A percentile compares a stretch with the other conserved stretches of the same genome.
Evolutionary conservation across 1,284 basidiomycete species (phyloP).

Genomic region (Puccinia coronata): DNA sequence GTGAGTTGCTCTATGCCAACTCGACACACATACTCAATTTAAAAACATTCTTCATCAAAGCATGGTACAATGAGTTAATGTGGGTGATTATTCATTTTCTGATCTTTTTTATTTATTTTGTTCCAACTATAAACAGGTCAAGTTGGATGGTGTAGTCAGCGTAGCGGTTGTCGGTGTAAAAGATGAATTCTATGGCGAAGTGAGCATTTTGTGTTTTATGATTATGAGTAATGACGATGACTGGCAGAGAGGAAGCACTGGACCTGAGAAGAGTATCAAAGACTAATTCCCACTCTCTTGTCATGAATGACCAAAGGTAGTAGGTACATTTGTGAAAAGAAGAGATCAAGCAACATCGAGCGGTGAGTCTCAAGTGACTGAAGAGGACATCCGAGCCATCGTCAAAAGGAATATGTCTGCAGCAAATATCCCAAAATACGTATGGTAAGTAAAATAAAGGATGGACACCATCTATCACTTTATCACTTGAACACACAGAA

Average conservation of each 20-base stretch:
- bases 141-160: conserved; percentile 34
- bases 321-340: conserved; percentile 23
- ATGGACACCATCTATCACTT: no score
- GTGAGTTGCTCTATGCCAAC: background rate
- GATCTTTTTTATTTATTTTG: no score
- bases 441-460: conserved; percentile 30
- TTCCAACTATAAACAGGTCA: background rate
- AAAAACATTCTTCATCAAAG: no score
- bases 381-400: background rate
- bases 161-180: conserved; percentile 25
- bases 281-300: no score
- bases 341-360: background rate
- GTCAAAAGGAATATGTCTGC: conserved; percentile 3
- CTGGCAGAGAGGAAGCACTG: background rate
- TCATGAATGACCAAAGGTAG: no score
- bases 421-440: conserved; percentile 21
- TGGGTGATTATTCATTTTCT: no score
- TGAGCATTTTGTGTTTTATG: background rate
- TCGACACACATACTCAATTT: no score
- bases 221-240: no score
- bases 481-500: no score
- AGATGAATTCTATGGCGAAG: conserved; percentile 41
- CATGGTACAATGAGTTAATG: no score
- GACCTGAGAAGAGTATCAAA: no score
- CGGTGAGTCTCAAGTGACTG: background rate